These are phyloP conservation scores for Stellera chamaejasme DNA, from an alignment of 345 rosid genomes.

Conservation along the genomic window DNA sequence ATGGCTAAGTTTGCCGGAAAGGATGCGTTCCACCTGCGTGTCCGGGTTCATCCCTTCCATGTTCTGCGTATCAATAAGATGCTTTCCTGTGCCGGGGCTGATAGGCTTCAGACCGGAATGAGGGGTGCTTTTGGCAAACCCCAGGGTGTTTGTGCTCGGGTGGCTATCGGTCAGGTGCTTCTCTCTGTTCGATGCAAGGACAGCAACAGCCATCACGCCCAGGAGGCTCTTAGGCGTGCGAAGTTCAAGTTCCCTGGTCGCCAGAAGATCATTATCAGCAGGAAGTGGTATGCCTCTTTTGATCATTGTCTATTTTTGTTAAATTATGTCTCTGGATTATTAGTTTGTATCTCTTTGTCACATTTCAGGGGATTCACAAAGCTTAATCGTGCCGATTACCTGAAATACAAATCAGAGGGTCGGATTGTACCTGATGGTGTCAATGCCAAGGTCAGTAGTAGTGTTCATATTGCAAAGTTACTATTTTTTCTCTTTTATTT, in stretches of 20 bases:
- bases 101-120: slow-evolving; percentile 59
- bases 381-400: slow-evolving; percentile 41
- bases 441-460: slow-evolving; percentile 37
- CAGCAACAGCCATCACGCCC: slow-evolving; percentile 42
- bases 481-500: background rate
- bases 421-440: slow-evolving; percentile 50
- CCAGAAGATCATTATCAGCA: slow-evolving; percentile 52
- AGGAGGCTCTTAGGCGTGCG: slow-evolving; percentile 53
- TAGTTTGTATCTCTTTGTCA: background rate
- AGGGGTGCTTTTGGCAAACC: slow-evolving; percentile 62
- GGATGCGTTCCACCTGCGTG: slow-evolving; percentile 52
- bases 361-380: slow-evolving; percentile 48
- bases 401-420: slow-evolving; percentile 32
- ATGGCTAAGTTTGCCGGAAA: slow-evolving; percentile 55
- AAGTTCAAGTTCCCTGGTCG: slow-evolving; percentile 62
- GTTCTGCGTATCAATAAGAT: slow-evolving; percentile 53
- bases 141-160: slow-evolving; percentile 45
- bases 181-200: slow-evolving; percentile 53
- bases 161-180: slow-evolving; percentile 49
- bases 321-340: too few species aligned
- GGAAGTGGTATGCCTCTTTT: slow-evolving; percentile 37
- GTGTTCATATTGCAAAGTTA: background rate
- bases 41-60: slow-evolving; percentile 56
- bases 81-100: slow-evolving; percentile 73
- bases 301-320: background rate